Percentiles rank a stretch among this genome's conserved stretches.
phyloP scores from a whole-genome alignment of 495 filamentous ascomycete species.

The Letharia lupina region DNA sequence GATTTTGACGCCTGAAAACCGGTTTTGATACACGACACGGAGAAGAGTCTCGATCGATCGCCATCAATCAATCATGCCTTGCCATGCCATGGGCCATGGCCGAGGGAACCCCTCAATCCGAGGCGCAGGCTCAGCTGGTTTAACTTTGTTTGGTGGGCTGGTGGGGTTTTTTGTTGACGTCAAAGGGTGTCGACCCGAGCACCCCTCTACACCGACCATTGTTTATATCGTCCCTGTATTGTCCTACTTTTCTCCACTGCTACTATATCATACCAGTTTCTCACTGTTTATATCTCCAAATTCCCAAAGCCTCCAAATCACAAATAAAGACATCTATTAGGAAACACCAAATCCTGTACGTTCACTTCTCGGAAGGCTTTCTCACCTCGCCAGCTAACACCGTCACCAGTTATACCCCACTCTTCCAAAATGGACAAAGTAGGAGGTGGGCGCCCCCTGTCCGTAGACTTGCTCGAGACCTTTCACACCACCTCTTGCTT shows the following conservation, averaged over 20 bases:
- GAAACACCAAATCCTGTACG: neutral
- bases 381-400: neutral
- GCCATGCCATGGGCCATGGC: too few species aligned
- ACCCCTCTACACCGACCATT: neutral
- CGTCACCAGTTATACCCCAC: neutral
- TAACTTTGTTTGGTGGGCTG: neutral
- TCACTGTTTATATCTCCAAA: neutral
- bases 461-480: neutral
- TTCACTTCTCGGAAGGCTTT: neutral
- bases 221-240: neutral
- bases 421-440: neutral
- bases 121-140: too few species aligned
- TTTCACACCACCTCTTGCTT: neutral
- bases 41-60: neutral
- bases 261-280: neutral
- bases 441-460: neutral
- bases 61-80: too few species aligned
- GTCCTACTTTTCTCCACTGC: neutral
- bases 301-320: neutral
- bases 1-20: neutral
- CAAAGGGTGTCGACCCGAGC: neutral
- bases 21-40: neutral
- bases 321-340: too few species aligned
- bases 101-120: too few species aligned
- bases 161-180: neutral